Base-by-base conservation (phyloP, 495 filamentous ascomycete species). In the Lophium mytilinum region DNA sequence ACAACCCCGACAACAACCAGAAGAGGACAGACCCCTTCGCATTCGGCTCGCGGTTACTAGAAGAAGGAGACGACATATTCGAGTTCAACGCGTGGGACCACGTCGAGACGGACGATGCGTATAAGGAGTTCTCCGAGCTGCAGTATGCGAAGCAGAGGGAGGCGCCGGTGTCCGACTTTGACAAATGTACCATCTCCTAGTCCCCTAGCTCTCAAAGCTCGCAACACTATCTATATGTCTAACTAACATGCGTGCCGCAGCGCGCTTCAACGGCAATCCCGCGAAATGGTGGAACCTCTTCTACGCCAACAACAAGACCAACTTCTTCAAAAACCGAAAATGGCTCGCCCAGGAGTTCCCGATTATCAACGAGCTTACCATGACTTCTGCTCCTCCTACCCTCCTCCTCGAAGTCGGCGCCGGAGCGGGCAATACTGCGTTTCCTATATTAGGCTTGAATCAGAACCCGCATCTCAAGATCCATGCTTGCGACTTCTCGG, bases 21-120 rank as follows among this genome's bases (percentile, higher is more conserved):
- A 98, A 97, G 76, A 80, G 88, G 54, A 87, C 69, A 66, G 88
- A 95, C 61, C 94, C 93, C 36, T 98, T 98, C 73, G 83, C 90
- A 71, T 98, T 98, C 71, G 93, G 93, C 52, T 91, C 88, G 10
- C 89, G 93, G 46, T 84, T 80, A 62, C 83, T 98, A 39, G 81
- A 86, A 59, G 73, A 89, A 64, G 80, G 83, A 62, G 89, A 94
- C 72, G 80, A 96, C 65, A 84, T 94, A 61, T 97, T 87, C 74
- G 85, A 91, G 66, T 92, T 90, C 83, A 98, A 98, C 70, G 93
- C 93, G 39, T 98, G 93, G 93, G 93, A 98, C 71, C 91, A 97
- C 67, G 93, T 97, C 66, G 83, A 87, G 64, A 85, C 89, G 58
- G 90, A 95, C 68, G 80, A 87, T 53, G 74, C 83, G 24, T 96